Evolutionary conservation across 768 basidiomycete genomes (phyloP).

Genomic region (Tricholoma matsutake): DNA sequence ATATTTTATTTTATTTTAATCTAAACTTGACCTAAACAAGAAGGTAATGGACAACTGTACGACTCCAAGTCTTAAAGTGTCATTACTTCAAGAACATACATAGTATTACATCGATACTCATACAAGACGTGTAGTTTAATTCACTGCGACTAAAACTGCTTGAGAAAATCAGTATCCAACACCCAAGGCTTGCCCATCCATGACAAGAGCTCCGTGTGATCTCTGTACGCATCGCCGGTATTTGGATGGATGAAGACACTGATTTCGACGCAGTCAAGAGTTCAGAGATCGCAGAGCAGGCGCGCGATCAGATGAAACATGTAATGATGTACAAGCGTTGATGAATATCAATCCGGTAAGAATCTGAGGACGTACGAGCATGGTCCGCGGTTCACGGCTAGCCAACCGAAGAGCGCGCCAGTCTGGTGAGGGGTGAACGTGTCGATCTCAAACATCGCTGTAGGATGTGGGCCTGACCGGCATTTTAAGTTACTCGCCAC

Average conservation of each 20-base stretch:
- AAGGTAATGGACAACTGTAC: too few species aligned
- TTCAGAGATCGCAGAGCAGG: neutral
- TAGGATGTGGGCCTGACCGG: constrained; percentile 56
- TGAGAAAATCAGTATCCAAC: constrained; percentile 41
- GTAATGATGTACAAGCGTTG: neutral
- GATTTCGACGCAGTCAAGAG: neutral
- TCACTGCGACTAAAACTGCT: constrained; percentile 1
- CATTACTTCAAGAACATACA: too few species aligned
- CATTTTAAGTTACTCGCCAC: neutral
- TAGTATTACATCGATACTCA: too few species aligned
- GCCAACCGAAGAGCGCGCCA: constrained; percentile 65
- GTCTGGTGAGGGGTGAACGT: constrained; percentile 66
- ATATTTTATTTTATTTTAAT: constrained; percentile 9
- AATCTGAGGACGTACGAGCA: constrained; percentile 50
- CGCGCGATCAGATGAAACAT: too few species aligned
- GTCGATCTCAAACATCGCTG: constrained; percentile 72
- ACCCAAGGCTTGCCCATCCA: constrained; percentile 71
- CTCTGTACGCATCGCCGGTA: constrained; percentile 50
- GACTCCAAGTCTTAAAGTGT: too few species aligned
- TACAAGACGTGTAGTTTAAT: neutral
- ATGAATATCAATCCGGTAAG: neutral
- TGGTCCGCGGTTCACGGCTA: constrained; percentile 64
- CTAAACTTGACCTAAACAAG: too few species aligned
- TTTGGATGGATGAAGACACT: constrained; percentile 75
- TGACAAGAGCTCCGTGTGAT: constrained; percentile 60